phyloP scores from a whole-genome alignment of 495 filamentous ascomycete genomes.

The Rusavskia elegans region DNA sequence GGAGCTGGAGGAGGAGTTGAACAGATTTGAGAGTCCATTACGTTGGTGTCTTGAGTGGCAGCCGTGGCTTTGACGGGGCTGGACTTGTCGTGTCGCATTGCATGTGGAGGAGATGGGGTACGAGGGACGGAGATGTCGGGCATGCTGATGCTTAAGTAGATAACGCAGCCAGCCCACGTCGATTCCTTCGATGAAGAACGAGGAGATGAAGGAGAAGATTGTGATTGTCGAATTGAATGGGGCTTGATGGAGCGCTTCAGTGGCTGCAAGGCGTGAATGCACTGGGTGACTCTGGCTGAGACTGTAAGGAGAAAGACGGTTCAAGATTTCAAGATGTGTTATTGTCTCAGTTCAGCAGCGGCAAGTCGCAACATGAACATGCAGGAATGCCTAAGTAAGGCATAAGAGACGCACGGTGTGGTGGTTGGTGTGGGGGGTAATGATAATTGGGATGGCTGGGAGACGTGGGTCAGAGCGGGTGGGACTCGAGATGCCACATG shows the following conservation, averaged over 20 bases:
- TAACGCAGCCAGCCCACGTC: not conserved
- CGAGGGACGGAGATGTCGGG: constrained; percentile 8
- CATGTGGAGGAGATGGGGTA: constrained; percentile 6
- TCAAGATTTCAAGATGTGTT: not conserved
- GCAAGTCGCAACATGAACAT: too few species aligned
- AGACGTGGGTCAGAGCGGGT: too few species aligned
- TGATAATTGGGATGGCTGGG: constrained; percentile 1
- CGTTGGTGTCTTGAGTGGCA: constrained; percentile 17
- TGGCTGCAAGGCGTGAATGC: not conserved
- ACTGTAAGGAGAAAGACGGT: not conserved
- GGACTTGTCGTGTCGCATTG: not conserved
- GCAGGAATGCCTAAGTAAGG: not conserved
- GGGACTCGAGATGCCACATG: too few species aligned
- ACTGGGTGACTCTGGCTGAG: not conserved
- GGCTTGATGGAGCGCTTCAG: not conserved
- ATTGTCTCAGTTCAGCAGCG: not conserved
- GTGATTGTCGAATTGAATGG: not conserved
- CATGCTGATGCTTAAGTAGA: constrained; percentile 5
- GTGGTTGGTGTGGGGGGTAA: not conserved
- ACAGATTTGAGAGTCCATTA: constrained; percentile 5
- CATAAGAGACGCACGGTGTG: not conserved
- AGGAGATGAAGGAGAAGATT: not conserved
- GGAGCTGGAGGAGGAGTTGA: constrained; percentile 27
- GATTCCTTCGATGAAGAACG: not conserved
- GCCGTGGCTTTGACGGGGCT: constrained; percentile 3